These are phyloP conservation scores for Paramecium caudatum DNA, from an alignment of 73 alveolate species.

Conservation along the genomic window DNA sequence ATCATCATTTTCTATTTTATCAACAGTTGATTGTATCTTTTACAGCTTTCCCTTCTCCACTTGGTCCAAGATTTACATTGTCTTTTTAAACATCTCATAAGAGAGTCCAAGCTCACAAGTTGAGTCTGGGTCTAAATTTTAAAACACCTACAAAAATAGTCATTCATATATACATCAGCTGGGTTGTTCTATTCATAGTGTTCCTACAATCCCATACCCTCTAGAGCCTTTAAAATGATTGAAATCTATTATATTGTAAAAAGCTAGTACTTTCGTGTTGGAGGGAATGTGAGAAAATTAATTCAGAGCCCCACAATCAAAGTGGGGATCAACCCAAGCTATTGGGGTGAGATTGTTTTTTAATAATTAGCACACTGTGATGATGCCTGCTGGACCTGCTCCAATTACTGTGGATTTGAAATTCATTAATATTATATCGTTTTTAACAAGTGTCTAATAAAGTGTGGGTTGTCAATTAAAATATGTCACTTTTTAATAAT, in stretches of 20 bases:
- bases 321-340: conserved; percentile 31
- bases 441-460: conserved; percentile 56
- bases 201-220: conserved; percentile 45
- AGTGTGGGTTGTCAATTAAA: too few species aligned
- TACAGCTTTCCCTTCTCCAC: neutral
- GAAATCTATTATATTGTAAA: neutral
- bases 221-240: neutral
- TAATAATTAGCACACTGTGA: conserved; percentile 50
- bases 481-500: too few species aligned
- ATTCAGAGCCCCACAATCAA: conserved; percentile 32
- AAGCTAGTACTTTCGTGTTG: conserved; percentile 23
- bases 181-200: neutral
- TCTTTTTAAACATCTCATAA: conserved; percentile 36
- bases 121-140: conserved; percentile 18
- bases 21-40: neutral
- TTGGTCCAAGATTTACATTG: conserved; percentile 12
- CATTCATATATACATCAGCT: conserved; percentile 12
- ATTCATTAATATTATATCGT: conserved; percentile 37
- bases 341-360: conserved; percentile 12
- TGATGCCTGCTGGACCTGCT: conserved; percentile 67
- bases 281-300: conserved; percentile 30
- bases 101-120: conserved; percentile 36
- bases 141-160: neutral
- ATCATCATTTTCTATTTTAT: conserved; percentile 3
- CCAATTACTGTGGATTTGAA: conserved; percentile 42